Percentiles rank a stretch among this genome's conserved stretches.
These are phyloP conservation scores for Funneliformis mosseae DNA, from an alignment of 192 early-diverging fungal species.

Conservation along the genomic window DNA sequence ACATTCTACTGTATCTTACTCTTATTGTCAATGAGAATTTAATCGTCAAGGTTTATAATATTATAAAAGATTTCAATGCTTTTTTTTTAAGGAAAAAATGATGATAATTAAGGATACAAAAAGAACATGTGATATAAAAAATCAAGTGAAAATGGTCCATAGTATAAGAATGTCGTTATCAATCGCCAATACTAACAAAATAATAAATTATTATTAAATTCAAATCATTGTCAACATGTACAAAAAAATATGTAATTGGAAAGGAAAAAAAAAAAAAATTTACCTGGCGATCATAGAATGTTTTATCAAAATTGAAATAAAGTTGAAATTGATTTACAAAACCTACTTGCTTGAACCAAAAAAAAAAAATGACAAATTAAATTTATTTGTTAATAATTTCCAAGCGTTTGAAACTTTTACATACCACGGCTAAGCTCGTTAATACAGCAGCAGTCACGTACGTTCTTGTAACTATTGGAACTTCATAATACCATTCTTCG, in stretches of 20 bases:
- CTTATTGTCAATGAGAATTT: conserved; percentile 41
- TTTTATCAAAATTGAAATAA: conserved; percentile 74
- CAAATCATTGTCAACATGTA: not conserved
- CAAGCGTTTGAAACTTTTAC: conserved; percentile 5
- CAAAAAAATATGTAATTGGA: not conserved
- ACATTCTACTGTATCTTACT: conserved; percentile 82
- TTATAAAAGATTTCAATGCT: not conserved
- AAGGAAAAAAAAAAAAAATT: not conserved
- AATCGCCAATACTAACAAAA: conserved; percentile 88
- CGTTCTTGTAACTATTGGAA: conserved; percentile 82
- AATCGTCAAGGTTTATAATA: not conserved
- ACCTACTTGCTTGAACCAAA: conserved; percentile 72
- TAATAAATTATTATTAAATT: not conserved
- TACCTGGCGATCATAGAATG: conserved; percentile 73
- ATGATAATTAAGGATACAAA: conserved; percentile 49
- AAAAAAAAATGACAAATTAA: conserved; percentile 1
- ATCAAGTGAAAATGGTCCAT: conserved; percentile 88
- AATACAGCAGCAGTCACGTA: conserved; percentile 81
- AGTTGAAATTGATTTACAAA: conserved; percentile 79
- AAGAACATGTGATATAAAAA: conserved; percentile 95
- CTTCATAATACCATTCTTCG: conserved; percentile 90
- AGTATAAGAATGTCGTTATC: conserved; percentile 91
- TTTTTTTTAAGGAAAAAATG: too few species aligned
- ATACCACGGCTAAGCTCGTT: conserved; percentile 80
- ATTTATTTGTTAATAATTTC: not conserved